Conservation (phyloP, 2,329 filamentous ascomycete species). For the Botryotinia narcissicola region DNA sequence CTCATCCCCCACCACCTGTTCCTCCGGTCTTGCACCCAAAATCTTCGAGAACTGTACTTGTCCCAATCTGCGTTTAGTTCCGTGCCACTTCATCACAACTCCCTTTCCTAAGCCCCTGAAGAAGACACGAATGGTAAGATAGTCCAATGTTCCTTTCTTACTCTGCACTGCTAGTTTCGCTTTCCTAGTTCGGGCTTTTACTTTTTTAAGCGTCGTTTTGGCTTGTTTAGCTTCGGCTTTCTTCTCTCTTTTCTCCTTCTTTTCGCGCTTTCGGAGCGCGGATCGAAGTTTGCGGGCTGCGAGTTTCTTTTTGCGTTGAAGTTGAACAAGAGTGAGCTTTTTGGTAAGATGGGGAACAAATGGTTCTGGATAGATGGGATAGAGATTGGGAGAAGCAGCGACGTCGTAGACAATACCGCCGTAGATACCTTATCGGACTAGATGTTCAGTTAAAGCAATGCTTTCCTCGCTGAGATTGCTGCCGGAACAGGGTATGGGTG, state of each 20-base stretch:
- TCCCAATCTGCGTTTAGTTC: not conserved
- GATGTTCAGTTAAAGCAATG: not conserved
- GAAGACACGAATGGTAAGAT: not conserved
- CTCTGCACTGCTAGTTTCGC: not conserved
- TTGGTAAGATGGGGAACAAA: not conserved
- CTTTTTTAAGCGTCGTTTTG: not conserved
- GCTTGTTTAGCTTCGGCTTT: not conserved
- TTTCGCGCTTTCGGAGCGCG: not conserved
- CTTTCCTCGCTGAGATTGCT: not conserved
- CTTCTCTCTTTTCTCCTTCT: not conserved
- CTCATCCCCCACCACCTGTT: no score
- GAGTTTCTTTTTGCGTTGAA: not conserved
- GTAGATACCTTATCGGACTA: slow-evolving; percentile 11
- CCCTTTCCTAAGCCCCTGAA: not conserved
- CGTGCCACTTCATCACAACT: not conserved
- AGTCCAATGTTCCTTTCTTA: slow-evolving; percentile 1
- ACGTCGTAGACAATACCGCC: not conserved
- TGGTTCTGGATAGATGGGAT: not conserved
- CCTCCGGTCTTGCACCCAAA: not conserved
- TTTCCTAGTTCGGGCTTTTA: not conserved
- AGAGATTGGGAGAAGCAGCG: not conserved
- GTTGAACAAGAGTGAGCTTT: not conserved
- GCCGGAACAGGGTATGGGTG: not conserved
- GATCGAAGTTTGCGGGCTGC: not conserved
- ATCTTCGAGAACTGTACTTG: not conserved